phyloP scores from a whole-genome alignment of 345 rosid genomes.

The Lepidium didymum region DNA sequence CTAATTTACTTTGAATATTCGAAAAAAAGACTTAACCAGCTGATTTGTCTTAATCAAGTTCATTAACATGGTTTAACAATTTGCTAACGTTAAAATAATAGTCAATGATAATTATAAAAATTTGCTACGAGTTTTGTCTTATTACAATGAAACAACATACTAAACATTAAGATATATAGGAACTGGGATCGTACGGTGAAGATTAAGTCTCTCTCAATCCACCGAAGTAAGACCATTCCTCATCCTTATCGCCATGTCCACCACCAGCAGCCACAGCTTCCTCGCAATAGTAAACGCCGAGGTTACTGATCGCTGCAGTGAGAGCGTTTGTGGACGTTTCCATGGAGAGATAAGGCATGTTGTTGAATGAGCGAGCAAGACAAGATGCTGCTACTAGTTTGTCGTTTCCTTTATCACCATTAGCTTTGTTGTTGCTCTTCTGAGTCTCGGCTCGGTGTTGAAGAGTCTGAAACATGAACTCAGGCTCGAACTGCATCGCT shows the following conservation, averaged over 20 bases:
- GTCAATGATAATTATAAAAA: neutral
- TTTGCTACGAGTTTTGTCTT: constrained; percentile 1
- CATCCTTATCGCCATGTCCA: constrained; percentile 38
- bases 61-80: neutral
- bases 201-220: constrained; percentile 38
- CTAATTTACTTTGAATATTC: neutral
- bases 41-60: neutral
- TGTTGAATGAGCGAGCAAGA: constrained; percentile 65
- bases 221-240: constrained; percentile 67
- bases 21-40: neutral
- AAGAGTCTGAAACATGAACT: constrained; percentile 85
- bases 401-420: constrained; percentile 29
- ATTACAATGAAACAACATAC: constrained; percentile 14
- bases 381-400: constrained; percentile 37
- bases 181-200: constrained; percentile 5
- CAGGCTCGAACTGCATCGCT: constrained; percentile 91
- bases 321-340: constrained; percentile 47
- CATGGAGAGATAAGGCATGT: constrained; percentile 75
- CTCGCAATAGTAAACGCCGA: constrained; percentile 50
- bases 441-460: constrained; percentile 72
- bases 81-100: neutral
- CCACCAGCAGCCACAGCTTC: constrained; percentile 30
- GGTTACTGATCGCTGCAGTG: constrained; percentile 45
- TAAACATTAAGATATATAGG: neutral
- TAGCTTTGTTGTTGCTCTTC: constrained; percentile 10